Evolutionary conservation across 1,284 basidiomycete genomes (phyloP).

Genomic region (Takashimella koratensis): DNA sequence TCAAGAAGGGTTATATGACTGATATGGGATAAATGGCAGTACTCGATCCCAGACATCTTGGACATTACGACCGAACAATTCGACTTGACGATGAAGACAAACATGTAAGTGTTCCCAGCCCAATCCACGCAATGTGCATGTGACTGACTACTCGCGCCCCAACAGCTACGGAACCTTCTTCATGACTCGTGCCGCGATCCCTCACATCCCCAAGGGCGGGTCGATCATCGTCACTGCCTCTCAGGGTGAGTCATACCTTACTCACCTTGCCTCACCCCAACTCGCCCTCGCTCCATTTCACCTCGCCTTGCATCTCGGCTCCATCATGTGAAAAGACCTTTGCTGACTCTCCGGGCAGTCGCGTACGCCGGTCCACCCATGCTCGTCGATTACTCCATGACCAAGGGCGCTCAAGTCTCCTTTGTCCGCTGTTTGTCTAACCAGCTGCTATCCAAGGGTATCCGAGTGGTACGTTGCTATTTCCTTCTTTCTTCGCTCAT

Average conservation of each 20-base stretch:
- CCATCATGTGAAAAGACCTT: no score
- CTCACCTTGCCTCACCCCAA: background rate
- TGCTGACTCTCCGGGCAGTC: no score
- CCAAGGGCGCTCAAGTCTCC: slow-evolving; percentile 59
- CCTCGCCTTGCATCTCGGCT: no score
- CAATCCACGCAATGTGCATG: background rate
- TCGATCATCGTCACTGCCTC: slow-evolving; percentile 47
- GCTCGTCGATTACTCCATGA: slow-evolving; percentile 58
- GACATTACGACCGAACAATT: slow-evolving; percentile 46
- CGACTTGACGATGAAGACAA: slow-evolving; percentile 40
- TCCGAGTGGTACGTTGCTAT: slow-evolving; percentile 17
- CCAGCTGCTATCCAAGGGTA: slow-evolving; percentile 59
- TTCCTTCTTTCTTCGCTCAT: background rate
- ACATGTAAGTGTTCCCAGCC: slow-evolving; percentile 18
- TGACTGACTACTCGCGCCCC: background rate
- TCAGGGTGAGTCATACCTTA: slow-evolving; percentile 23
- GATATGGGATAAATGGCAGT: slow-evolving; percentile 11
- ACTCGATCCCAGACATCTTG: slow-evolving; percentile 30
- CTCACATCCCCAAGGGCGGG: slow-evolving; percentile 46
- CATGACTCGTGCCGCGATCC: slow-evolving; percentile 42
- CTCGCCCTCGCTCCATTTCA: no score
- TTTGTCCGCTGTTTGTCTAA: slow-evolving; percentile 58
- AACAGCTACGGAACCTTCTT: slow-evolving; percentile 35
- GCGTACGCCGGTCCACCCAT: slow-evolving; percentile 40
- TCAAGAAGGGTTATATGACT: background rate